A percentile compares a stretch with the other conserved stretches of the same genome.
Evolutionary conservation across 495 filamentous ascomycete species (phyloP).

Genomic region (Letharia lupina): DNA sequence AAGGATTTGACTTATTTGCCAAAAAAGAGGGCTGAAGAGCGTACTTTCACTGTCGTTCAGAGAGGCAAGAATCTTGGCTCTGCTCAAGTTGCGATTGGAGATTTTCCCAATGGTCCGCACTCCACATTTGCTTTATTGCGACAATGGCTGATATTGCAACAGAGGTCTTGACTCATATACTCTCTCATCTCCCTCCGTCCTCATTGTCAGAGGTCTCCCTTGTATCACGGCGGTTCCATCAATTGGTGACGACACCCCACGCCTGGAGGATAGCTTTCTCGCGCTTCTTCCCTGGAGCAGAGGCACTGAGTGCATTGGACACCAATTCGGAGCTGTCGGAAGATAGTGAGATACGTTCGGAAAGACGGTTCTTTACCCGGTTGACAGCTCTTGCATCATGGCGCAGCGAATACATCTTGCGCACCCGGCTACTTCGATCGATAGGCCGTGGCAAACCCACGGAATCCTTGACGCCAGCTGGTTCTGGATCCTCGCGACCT

Average conservation of each 20-base stretch:
- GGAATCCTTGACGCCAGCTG: slow-evolving; percentile 46
- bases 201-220: slow-evolving; percentile 68
- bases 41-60: slow-evolving; percentile 52
- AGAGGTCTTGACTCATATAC: slow-evolving; percentile 89
- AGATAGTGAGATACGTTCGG: slow-evolving; percentile 47
- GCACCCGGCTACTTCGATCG: slow-evolving; percentile 76
- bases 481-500: slow-evolving; percentile 39
- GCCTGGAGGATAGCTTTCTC: slow-evolving; percentile 87
- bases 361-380: slow-evolving; percentile 68
- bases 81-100: slow-evolving; percentile 42
- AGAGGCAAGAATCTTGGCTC: slow-evolving; percentile 43
- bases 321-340: slow-evolving; percentile 24
- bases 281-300: slow-evolving; percentile 74
- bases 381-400: slow-evolving; percentile 75
- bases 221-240: slow-evolving; percentile 77
- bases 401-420: slow-evolving; percentile 84
- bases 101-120: slow-evolving; percentile 73
- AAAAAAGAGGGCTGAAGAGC: slow-evolving; percentile 39
- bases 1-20: slow-evolving; percentile 43
- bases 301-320: slow-evolving; percentile 35
- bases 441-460: slow-evolving; percentile 68
- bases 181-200: slow-evolving; percentile 77
- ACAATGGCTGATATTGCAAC: slow-evolving; percentile 26
- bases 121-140: slow-evolving; percentile 2
- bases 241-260: slow-evolving; percentile 75